Evolutionary conservation across 352 stramenopile species (phyloP), one percentile per base, ranked within the genome.

Genomic region (Phytopythium helicoides): DNA sequence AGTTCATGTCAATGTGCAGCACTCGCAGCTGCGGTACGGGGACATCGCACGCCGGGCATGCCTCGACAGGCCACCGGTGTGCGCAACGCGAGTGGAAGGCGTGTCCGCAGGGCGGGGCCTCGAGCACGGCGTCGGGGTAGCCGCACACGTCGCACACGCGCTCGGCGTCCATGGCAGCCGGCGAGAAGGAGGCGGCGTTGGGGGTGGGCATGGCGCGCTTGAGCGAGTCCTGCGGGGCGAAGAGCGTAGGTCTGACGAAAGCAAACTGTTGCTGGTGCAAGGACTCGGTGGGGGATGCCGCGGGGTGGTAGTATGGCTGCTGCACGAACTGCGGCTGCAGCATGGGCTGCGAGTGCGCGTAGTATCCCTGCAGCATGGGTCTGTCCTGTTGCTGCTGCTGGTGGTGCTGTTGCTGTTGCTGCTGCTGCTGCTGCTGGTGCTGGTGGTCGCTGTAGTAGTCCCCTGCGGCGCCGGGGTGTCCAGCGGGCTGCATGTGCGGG

Each of bases 51-150:
- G 71, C 72, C 23, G 82, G 81, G 53, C 84, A 94, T 10, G 64
- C 56, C 38, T 68, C 42, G 48, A 92, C 58, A 28, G 84, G 84
- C 81, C 82, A 94, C 36, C 85, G 69, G 66, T 89, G 76, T 22
- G 89, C 79, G 38, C 84, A 94, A 23, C 84, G 80, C 56, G 84
- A 92, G 73, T 94, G 84, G 54, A 94, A 94, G n/a, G 71, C 69
- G 52, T 94, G 84, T 42, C 81, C 79, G 52, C 84, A 94, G n/a
- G 66, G 64, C 31, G 80, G 52, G 40, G 76, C 66, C 60, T 80
- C 83, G 35, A 94, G 66, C 47, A 94, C 71, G 60, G 84, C 81
- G 59, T 94, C 83, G 4, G 77, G 73, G 62, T 90, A 78, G 46
- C 89, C 77, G 65, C 83, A 94, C 39, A 89, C 44, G 58, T 94